Evolutionary conservation across 2,329 filamentous ascomycete genomes (phyloP).

Genomic region (Penicillium polonicum): DNA sequence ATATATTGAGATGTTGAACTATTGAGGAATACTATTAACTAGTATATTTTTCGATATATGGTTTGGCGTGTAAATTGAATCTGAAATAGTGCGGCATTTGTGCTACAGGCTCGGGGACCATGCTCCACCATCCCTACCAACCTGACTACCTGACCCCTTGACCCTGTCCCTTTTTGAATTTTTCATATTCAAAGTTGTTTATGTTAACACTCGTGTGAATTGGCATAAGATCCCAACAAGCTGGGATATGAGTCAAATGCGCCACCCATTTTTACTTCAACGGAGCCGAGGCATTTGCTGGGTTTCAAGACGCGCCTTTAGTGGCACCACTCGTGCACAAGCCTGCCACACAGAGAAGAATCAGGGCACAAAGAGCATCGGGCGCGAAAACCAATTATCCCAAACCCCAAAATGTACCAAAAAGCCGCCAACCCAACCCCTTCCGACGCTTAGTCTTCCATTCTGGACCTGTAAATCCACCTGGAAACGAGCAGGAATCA

Average conservation of each 20-base stretch:
- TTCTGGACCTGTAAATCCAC: conserved; percentile 41
- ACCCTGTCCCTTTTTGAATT: background rate
- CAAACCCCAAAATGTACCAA: background rate
- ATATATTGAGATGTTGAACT: background rate
- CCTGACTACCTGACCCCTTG: background rate
- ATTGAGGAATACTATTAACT: background rate
- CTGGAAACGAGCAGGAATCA: conserved; percentile 55
- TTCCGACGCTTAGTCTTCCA: background rate
- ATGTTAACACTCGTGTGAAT: background rate
- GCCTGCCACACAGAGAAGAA: conserved; percentile 2
- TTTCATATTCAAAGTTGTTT: background rate
- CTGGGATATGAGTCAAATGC: background rate
- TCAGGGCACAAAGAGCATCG: background rate
- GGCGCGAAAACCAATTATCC: background rate
- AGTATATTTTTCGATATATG: background rate
- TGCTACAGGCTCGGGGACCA: conserved; percentile 5
- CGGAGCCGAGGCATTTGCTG: background rate
- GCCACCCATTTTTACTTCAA: background rate
- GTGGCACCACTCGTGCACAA: background rate
- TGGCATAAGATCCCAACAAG: background rate
- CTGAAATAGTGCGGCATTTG: conserved; percentile 3
- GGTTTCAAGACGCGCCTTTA: background rate
- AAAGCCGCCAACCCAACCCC: background rate
- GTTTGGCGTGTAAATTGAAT: background rate
- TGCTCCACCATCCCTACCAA: background rate